These are phyloP conservation scores for Hirsutella minnesotensis DNA, from an alignment of 2,329 filamentous ascomycete species.

Conservation along the genomic window DNA sequence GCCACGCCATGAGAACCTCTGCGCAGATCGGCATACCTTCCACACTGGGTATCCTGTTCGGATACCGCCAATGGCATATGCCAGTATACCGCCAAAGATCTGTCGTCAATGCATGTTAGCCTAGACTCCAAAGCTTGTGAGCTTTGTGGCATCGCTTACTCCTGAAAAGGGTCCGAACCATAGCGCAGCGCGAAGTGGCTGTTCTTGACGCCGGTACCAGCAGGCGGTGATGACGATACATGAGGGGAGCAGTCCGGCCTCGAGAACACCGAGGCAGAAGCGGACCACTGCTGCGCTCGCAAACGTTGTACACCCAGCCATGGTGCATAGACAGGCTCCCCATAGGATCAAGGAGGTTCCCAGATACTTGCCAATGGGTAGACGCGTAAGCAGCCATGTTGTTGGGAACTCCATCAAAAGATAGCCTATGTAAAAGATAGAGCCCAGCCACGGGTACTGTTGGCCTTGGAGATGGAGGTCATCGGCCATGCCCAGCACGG, in stretches of 20 bases:
- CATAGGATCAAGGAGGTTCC: slow-evolving; percentile 33
- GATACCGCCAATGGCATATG: not conserved
- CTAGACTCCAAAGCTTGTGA: not conserved
- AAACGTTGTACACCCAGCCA: slow-evolving; percentile 31
- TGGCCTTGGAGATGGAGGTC: slow-evolving; percentile 15
- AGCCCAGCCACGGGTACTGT: slow-evolving; percentile 54
- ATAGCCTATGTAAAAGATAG: slow-evolving; percentile 31
- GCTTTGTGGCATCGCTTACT: not conserved
- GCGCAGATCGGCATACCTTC: not conserved
- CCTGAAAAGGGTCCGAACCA: slow-evolving; percentile 29
- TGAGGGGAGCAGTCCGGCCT: slow-evolving; percentile 40
- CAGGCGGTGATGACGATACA: slow-evolving; percentile 41
- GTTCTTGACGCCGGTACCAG: slow-evolving; percentile 34
- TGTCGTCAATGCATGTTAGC: not conserved
- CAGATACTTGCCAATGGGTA: slow-evolving; percentile 34
- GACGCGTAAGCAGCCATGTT: slow-evolving; percentile 31
- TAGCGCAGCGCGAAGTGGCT: slow-evolving; percentile 39
- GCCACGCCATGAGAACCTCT: too few species aligned
- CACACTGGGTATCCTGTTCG: not conserved
- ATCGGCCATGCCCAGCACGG: not conserved
- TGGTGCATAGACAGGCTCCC: slow-evolving; percentile 31
- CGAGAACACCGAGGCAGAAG: slow-evolving; percentile 40
- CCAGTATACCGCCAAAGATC: not conserved
- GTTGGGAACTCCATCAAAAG: slow-evolving; percentile 37
- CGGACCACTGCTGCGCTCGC: slow-evolving; percentile 35